phyloP scores from a whole-genome alignment of 2,329 filamentous ascomycete genomes.

The Curvularia lunata region DNA sequence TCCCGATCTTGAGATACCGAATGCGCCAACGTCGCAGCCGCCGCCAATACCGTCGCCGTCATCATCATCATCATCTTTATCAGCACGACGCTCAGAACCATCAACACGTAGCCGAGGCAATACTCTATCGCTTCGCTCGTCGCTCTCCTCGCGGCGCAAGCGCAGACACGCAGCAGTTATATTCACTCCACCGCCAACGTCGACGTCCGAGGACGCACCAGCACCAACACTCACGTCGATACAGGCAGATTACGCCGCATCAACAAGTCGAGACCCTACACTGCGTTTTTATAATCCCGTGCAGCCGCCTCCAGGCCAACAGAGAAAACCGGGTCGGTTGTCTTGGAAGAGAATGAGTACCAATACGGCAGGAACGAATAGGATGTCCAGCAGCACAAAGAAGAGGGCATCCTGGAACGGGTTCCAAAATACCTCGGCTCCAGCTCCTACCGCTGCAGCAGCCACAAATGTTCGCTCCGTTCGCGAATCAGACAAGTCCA shows the following conservation, averaged over 20 bases:
- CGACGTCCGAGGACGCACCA: not conserved
- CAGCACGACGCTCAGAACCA: not conserved
- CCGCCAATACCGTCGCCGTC: not conserved
- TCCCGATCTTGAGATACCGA: slow-evolving; percentile 12
- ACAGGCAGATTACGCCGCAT: not conserved
- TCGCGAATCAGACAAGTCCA: not conserved
- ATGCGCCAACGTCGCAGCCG: not conserved
- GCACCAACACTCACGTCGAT: not conserved
- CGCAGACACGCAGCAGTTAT: not conserved
- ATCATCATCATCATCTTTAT: not conserved
- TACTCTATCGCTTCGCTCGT: not conserved
- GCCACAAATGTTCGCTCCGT: not conserved
- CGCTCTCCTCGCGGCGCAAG: not conserved
- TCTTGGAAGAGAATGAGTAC: not conserved
- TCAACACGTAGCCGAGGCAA: not conserved
- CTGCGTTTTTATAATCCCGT: not conserved
- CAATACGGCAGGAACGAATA: not conserved
- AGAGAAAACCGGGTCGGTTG: no score
- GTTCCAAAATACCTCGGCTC: not conserved
- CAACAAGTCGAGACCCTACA: not conserved
- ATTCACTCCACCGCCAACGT: not conserved
- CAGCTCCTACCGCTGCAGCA: not conserved
- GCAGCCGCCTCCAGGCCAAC: no score
- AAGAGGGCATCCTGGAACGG: not conserved
- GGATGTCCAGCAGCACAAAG: no score